A percentile compares a stretch with the other conserved stretches of the same genome.
Conservation (phyloP, 257 asterid genomes). For the Ehretia macrophylla region DNA sequence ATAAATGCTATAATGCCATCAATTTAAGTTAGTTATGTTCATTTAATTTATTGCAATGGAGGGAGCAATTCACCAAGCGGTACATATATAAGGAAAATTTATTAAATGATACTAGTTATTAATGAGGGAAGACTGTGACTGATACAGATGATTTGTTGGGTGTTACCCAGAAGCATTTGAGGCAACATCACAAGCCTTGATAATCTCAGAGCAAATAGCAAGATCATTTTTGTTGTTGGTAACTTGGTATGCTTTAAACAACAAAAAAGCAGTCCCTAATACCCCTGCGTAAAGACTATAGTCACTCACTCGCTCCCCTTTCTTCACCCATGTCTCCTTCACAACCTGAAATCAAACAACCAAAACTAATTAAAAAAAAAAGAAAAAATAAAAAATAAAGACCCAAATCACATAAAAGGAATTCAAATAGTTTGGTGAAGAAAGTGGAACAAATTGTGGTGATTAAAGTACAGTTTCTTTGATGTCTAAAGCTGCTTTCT, state of each 20-base stretch:
- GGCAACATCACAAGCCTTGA: constrained; percentile 57
- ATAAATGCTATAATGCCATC: too few relatives aligned
- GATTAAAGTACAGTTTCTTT: constrained; percentile 38
- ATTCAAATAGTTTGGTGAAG: not conserved
- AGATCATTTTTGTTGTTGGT: constrained; percentile 51
- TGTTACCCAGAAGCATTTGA: constrained; percentile 57
- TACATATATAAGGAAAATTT: too few relatives aligned
- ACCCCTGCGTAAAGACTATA: constrained; percentile 67
- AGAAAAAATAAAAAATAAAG: too few relatives aligned
- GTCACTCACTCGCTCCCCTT: constrained; percentile 53
- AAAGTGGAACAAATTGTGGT: not conserved
- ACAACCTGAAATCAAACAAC: constrained; percentile 68
- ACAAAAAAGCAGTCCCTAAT: constrained; percentile 74
- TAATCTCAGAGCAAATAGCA: constrained; percentile 49
- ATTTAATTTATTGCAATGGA: too few relatives aligned
- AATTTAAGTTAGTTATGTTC: too few relatives aligned
- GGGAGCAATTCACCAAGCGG: too few relatives aligned
- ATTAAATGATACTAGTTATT: too few relatives aligned
- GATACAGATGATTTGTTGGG: too few relatives aligned
- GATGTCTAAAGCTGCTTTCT: constrained; percentile 41
- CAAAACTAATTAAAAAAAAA: too few relatives aligned
- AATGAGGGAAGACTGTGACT: too few relatives aligned
- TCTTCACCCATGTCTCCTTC: constrained; percentile 62
- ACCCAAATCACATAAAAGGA: not conserved
- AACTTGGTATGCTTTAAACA: constrained; percentile 71